Conservation (phyloP, 2,329 filamentous ascomycete genomes). For the Aquanectria penicillioides region DNA sequence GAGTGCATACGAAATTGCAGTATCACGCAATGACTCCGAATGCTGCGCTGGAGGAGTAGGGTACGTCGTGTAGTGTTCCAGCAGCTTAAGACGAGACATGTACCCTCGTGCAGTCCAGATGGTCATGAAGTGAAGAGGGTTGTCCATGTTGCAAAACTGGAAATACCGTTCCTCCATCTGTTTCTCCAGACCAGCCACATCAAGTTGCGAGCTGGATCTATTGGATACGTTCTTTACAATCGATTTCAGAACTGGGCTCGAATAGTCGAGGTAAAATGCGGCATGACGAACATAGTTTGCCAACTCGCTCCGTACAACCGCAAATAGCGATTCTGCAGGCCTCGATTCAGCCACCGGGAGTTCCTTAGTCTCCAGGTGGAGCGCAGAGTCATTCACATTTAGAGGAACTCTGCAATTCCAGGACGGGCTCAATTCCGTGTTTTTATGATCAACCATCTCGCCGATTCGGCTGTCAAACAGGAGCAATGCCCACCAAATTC, state of each 20-base stretch:
- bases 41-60: background rate
- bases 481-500: slow-evolving; percentile 70
- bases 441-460: slow-evolving; percentile 57
- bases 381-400: slow-evolving; percentile 58
- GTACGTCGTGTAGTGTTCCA: slow-evolving; percentile 51
- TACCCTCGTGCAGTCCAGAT: slow-evolving; percentile 27
- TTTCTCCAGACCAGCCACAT: background rate
- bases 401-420: slow-evolving; percentile 56
- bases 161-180: slow-evolving; percentile 59
- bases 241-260: slow-evolving; percentile 37
- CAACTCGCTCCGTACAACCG: slow-evolving; percentile 52
- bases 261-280: slow-evolving; percentile 48
- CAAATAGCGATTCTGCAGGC: slow-evolving; percentile 56
- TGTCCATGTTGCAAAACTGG: slow-evolving; percentile 48
- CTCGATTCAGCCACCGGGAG: slow-evolving; percentile 39
- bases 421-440: slow-evolving; percentile 42
- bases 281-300: slow-evolving; percentile 50
- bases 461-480: slow-evolving; percentile 66
- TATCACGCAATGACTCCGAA: background rate
- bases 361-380: slow-evolving; percentile 53
- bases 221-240: slow-evolving; percentile 16
- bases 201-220: background rate
- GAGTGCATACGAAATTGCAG: background rate
- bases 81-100: slow-evolving; percentile 59
- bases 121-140: slow-evolving; percentile 54